Evolutionary conservation across 2,329 filamentous ascomycete genomes (phyloP), one percentile per base, ranked within the genome.

Genomic region (Fusarium lyarnte): DNA sequence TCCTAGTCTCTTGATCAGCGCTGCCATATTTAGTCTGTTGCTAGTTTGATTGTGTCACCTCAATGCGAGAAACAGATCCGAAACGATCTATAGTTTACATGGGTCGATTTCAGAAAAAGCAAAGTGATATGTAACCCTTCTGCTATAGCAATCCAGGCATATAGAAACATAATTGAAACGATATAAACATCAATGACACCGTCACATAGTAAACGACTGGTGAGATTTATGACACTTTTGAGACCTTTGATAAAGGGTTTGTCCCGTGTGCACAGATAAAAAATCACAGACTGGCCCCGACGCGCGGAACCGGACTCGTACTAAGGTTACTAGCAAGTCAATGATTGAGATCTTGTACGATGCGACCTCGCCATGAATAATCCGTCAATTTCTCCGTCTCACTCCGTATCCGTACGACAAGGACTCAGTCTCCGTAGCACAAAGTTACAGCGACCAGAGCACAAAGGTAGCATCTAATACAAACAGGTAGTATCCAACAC

Each of bases 311-410:
- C 36, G 31, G 57, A 33, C 59, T 42, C 35, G 10, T 23, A 27
- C 49, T 38, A 52, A 52, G 2, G 21, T 8, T 35, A 35, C n/a
- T n/a, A n/a, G n/a, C n/a, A 42, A 43, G 29, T 23, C 43, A 19
- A 33, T 69, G 53, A 72, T 72, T 72, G 47, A 58, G 65, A 72
- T 73, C 64, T 53, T 17, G 27, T 55, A 38, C 47, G 52, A 66
- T 55, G 47, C 43, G 27, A 69, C 53, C 33, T 58, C 8, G 36
- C 29, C 58, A 29, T 14, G 13, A 25, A n/a, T 1, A 36, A 23
- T 8, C 42, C 42, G 25, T 36, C 35, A 39, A 38, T 58, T 29
- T 52, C 43, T 51, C 45, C 45, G 27, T 36, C 27, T 27, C 27
- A 27, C 27, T 27, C 49, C 33, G 49, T 52, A 5, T 52, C 23